These are phyloP conservation scores for Aspergillus spinulosporus DNA, from an alignment of 2,329 filamentous ascomycete species.

Conservation along the genomic window DNA sequence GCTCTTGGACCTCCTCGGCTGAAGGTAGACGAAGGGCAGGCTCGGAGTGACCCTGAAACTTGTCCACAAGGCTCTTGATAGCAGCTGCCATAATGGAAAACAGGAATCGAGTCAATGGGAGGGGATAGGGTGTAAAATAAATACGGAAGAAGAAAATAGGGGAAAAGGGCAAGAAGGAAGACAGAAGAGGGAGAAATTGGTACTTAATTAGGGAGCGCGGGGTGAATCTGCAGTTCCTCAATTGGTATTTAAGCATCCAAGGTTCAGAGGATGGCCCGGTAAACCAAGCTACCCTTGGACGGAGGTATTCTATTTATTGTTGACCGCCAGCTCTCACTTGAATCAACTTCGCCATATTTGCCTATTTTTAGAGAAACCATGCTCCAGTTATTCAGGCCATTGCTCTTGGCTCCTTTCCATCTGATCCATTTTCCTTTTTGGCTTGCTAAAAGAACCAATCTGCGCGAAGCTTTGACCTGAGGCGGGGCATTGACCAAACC, in stretches of 20 bases:
- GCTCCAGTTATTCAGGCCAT: conserved; percentile 10
- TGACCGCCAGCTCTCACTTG: conserved; percentile 15
- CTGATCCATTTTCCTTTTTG: conserved; percentile 5
- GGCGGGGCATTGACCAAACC: conserved; percentile 14
- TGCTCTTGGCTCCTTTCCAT: not conserved
- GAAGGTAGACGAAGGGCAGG: conserved; percentile 54
- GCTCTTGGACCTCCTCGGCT: conserved; percentile 64
- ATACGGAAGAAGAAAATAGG: not conserved
- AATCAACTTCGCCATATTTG: conserved; percentile 5
- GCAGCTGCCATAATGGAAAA: conserved; percentile 38
- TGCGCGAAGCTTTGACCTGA: conserved; percentile 9
- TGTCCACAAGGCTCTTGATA: conserved; percentile 50
- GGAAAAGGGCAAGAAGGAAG: conserved; percentile 9
- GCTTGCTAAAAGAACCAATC: conserved; percentile 18
- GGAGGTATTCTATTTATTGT: conserved; percentile 3
- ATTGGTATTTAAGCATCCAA: conserved; percentile 7
- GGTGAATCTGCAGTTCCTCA: conserved; percentile 22
- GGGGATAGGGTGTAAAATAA: too few species aligned
- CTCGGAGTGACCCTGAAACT: conserved; percentile 44
- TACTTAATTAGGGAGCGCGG: conserved; percentile 23
- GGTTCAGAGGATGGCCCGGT: conserved; percentile 6
- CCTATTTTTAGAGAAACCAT: conserved; percentile 20
- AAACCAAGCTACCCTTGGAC: not conserved
- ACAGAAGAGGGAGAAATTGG: conserved; percentile 15
- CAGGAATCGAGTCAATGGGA: not conserved